phyloP scores from a whole-genome alignment of 2,329 filamentous ascomycete genomes.

The Penicillium sp. region DNA sequence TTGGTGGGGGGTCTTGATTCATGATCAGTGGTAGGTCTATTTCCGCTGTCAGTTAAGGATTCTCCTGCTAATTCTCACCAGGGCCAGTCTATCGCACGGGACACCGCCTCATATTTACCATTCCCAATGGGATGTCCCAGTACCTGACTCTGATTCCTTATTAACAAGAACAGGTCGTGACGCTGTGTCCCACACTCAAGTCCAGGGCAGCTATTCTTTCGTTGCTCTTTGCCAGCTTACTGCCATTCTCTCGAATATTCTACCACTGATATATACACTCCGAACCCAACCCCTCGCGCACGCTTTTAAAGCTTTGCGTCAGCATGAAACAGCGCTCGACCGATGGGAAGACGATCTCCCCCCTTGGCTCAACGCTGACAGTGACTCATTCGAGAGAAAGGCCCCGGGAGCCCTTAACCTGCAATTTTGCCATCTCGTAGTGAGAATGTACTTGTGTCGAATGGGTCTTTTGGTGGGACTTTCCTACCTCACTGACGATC shows the following conservation, averaged over 20 bases:
- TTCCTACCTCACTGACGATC: background rate
- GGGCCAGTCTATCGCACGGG: constrained; percentile 50
- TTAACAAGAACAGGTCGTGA: constrained; percentile 3
- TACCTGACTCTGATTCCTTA: constrained; percentile 14
- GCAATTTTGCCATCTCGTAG: constrained; percentile 46
- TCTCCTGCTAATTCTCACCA: constrained; percentile 19
- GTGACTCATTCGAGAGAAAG: constrained; percentile 31
- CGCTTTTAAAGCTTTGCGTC: constrained; percentile 19
- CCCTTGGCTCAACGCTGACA: constrained; percentile 25
- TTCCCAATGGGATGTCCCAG: constrained; percentile 45
- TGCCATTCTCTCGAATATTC: constrained; percentile 32
- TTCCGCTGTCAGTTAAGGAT: background rate
- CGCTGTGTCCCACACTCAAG: constrained; percentile 6
- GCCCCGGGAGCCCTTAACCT: constrained; percentile 47
- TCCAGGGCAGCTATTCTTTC: constrained; percentile 34
- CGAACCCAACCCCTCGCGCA: constrained; percentile 22
- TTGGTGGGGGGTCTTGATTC: constrained; percentile 53
- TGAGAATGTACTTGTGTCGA: constrained; percentile 43
- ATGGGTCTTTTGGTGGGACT: constrained; percentile 25
- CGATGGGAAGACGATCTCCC: constrained; percentile 43
- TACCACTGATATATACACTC: constrained; percentile 26
- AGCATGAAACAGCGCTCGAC: constrained; percentile 36
- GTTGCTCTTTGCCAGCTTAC: constrained; percentile 43
- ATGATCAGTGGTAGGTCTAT: constrained; percentile 49
- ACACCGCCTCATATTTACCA: constrained; percentile 47